These are phyloP conservation scores for Phytophthora litchii DNA, from an alignment of 352 stramenopile genomes.

Conservation along the genomic window DNA sequence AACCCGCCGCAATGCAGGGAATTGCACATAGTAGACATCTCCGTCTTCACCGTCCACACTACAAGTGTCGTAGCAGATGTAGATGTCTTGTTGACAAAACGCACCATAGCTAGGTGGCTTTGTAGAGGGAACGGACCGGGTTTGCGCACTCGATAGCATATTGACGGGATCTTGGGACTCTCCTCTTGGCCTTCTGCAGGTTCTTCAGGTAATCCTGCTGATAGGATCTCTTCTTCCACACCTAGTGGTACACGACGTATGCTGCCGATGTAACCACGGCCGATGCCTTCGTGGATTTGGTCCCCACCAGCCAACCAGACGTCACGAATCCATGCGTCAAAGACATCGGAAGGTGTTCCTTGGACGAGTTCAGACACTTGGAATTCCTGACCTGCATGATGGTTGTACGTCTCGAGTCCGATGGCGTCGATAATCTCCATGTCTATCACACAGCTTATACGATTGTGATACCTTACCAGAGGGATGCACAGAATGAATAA, in stretches of 20 bases:
- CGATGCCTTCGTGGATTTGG: constrained; percentile 42
- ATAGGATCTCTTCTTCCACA: constrained; percentile 66
- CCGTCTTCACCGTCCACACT: constrained; percentile 46
- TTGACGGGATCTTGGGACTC: constrained; percentile 41
- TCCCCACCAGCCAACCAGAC: constrained; percentile 46
- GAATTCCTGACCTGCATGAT: constrained; percentile 53
- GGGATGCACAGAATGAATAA: too few relatives aligned
- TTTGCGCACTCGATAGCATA: constrained; percentile 57
- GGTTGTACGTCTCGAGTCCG: constrained; percentile 47
- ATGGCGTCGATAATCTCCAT: constrained; percentile 38
- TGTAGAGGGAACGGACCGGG: constrained; percentile 48
- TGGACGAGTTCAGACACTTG: constrained; percentile 49
- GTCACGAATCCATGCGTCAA: constrained; percentile 57
- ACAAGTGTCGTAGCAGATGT: constrained; percentile 40
- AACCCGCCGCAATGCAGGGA: constrained; percentile 44
- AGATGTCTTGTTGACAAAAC: constrained; percentile 45
- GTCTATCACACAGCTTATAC: neutral
- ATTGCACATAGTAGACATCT: constrained; percentile 21
- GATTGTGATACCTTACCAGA: constrained; percentile 6
- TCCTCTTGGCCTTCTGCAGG: constrained; percentile 11
- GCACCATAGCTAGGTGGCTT: constrained; percentile 57
- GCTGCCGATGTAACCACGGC: constrained; percentile 50
- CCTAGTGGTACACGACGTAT: constrained; percentile 50
- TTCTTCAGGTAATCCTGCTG: constrained; percentile 43
- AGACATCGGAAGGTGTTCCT: constrained; percentile 35